Evolutionary conservation across 208 protist genomes (phyloP).

Genomic region (Trypanosoma mega): DNA sequence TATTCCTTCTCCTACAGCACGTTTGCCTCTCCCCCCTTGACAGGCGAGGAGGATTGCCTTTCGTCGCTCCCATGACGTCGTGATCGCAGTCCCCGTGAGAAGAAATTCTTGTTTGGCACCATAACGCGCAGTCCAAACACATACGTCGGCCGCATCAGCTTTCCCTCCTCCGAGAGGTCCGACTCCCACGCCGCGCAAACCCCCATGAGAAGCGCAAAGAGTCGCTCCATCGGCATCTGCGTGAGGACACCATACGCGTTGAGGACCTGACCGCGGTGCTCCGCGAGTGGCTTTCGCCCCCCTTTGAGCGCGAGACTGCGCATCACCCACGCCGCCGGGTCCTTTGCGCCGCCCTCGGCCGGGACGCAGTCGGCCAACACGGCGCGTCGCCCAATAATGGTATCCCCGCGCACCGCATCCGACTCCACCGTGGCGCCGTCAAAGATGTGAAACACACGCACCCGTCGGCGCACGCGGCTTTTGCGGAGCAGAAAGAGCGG

Average conservation of each 20-base stretch:
- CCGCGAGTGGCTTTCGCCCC: constrained; percentile 41
- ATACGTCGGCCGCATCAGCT: background rate
- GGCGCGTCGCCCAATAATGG: constrained; percentile 38
- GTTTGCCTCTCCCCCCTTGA: too few relatives aligned
- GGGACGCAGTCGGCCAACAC: constrained; percentile 42
- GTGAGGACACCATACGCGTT: constrained; percentile 41
- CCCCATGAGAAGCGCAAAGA: constrained; percentile 53
- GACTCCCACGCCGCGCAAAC: constrained; percentile 49
- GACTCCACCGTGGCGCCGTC: constrained; percentile 41
- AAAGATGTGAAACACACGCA: constrained; percentile 49
- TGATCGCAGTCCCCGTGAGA: too few relatives aligned
- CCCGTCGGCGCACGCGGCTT: constrained; percentile 45
- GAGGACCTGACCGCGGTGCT: constrained; percentile 45
- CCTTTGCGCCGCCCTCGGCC: constrained; percentile 8
- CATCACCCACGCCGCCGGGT: constrained; percentile 37
- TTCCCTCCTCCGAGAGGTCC: background rate
- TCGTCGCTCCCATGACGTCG: too few relatives aligned
- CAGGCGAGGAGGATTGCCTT: too few relatives aligned
- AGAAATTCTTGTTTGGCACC: background rate
- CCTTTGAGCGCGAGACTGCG: constrained; percentile 32
- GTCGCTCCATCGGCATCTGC: constrained; percentile 19
- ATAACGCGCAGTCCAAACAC: background rate
- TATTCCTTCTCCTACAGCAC: too few relatives aligned
- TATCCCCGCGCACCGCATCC: constrained; percentile 35
- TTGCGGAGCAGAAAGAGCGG: constrained; percentile 50